These are phyloP conservation scores for Daldinia eschscholtzii DNA, from an alignment of 2,329 filamentous ascomycete genomes.

Conservation along the genomic window DNA sequence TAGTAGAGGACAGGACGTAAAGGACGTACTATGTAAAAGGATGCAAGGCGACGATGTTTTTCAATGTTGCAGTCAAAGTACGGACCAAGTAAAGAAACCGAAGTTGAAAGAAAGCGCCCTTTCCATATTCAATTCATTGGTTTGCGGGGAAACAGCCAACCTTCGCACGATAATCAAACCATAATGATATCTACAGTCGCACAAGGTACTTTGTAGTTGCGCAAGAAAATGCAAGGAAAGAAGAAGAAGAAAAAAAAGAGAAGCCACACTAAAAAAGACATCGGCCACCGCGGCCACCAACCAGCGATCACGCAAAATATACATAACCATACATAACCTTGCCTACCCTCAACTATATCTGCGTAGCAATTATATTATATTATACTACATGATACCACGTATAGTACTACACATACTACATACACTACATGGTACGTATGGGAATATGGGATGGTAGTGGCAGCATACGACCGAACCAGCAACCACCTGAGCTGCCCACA, in stretches of 20 bases:
- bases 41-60: slow-evolving; percentile 22
- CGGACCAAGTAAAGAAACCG: slow-evolving; percentile 1
- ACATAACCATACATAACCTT: background rate
- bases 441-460: slow-evolving; percentile 21
- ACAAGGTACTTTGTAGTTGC: slow-evolving; percentile 27
- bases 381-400: slow-evolving; percentile 17
- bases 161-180: slow-evolving; percentile 42
- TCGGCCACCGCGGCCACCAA: background rate
- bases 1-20: background rate
- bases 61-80: slow-evolving; percentile 21
- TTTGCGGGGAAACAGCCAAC: slow-evolving; percentile 43
- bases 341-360: slow-evolving; percentile 1
- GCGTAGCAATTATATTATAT: slow-evolving; percentile 11
- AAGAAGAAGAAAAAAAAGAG: slow-evolving; percentile 2
- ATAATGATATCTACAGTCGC: slow-evolving; percentile 37
- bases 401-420: slow-evolving; percentile 3
- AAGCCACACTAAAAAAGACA: slow-evolving; percentile 17
- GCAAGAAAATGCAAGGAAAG: slow-evolving; percentile 23
- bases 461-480: slow-evolving; percentile 26
- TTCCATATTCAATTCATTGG: slow-evolving; percentile 22
- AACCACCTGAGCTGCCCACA: slow-evolving; percentile 29
- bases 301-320: slow-evolving; percentile 20
- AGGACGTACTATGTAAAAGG: background rate
- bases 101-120: slow-evolving; percentile 17
- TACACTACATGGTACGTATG: slow-evolving; percentile 1